A percentile compares a stretch with the other conserved stretches of the same genome.
phyloP scores from a whole-genome alignment of 129 eudicot genomes.

The Erigeron canadensis region DNA sequence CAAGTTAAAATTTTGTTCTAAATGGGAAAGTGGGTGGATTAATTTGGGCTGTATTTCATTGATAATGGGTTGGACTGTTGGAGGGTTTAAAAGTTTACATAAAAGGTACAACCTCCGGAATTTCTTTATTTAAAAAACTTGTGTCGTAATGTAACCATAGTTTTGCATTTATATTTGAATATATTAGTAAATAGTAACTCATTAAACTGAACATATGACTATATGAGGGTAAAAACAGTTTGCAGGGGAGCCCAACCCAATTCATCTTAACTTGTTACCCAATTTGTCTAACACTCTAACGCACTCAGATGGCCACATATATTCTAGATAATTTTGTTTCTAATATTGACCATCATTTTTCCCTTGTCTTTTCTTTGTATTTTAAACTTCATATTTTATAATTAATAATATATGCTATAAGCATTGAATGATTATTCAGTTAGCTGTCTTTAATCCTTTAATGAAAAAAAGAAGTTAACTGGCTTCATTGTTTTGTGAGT shows the following conservation, averaged over 20 bases:
- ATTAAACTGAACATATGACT: too few species aligned
- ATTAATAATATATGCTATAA: background rate
- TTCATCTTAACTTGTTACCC: background rate
- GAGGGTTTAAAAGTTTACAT: background rate
- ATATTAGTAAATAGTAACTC: too few species aligned
- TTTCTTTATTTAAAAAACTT: background rate
- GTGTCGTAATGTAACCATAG: background rate
- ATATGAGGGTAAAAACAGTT: too few species aligned
- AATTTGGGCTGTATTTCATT: conserved; percentile 9
- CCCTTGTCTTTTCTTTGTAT: background rate
- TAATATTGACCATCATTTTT: background rate
- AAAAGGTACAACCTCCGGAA: background rate
- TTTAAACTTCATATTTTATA: background rate
- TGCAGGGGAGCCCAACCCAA: background rate
- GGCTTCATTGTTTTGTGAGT: background rate
- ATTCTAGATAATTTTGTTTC: background rate
- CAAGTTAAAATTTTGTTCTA: background rate
- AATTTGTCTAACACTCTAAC: background rate
- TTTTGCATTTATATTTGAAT: too few species aligned
- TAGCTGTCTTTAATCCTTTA: background rate
- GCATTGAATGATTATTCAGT: background rate
- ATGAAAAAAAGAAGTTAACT: too few species aligned
- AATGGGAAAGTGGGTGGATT: background rate
- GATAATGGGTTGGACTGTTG: background rate
- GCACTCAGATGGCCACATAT: background rate